Percentiles rank a stretch among this genome's conserved stretches.
phyloP scores from a whole-genome alignment of 2,329 filamentous ascomycete genomes.

The Ceratocystis alfenasii region DNA sequence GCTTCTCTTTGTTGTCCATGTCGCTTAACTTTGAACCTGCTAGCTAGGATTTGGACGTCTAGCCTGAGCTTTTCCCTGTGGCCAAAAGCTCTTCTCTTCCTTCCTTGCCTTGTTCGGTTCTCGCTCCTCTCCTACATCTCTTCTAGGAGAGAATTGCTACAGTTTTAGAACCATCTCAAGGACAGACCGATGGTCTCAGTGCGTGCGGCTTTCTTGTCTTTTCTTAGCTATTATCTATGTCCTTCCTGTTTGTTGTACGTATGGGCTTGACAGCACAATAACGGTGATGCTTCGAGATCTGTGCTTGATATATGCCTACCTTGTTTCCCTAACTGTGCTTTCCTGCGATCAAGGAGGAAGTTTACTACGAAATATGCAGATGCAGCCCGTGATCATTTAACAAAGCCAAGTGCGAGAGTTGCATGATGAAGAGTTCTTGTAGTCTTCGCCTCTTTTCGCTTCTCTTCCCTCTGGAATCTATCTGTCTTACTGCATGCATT shows the following conservation, averaged over 20 bases:
- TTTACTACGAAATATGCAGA: neutral
- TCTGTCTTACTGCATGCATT: too few species aligned
- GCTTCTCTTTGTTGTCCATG: neutral
- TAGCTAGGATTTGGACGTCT: neutral
- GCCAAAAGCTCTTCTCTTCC: neutral
- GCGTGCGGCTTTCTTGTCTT: neutral
- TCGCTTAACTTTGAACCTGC: neutral
- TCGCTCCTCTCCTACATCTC: neutral
- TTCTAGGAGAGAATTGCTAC: neutral
- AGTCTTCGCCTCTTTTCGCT: neutral
- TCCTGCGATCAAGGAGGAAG: neutral
- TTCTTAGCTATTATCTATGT: neutral
- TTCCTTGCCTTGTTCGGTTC: neutral
- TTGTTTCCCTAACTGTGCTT: neutral
- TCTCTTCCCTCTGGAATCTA: neutral
- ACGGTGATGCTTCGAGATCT: neutral
- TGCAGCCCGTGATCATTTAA: too few species aligned
- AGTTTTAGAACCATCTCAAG: neutral
- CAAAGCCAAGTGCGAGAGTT: neutral
- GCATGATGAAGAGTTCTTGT: neutral
- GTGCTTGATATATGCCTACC: neutral
- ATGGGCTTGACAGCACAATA: neutral
- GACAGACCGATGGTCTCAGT: constrained; percentile 5
- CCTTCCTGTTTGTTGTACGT: neutral
- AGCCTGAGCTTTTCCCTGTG: neutral